These are phyloP conservation scores for Lyophyllum decastes DNA, from an alignment of 768 basidiomycete species.

Conservation along the genomic window DNA sequence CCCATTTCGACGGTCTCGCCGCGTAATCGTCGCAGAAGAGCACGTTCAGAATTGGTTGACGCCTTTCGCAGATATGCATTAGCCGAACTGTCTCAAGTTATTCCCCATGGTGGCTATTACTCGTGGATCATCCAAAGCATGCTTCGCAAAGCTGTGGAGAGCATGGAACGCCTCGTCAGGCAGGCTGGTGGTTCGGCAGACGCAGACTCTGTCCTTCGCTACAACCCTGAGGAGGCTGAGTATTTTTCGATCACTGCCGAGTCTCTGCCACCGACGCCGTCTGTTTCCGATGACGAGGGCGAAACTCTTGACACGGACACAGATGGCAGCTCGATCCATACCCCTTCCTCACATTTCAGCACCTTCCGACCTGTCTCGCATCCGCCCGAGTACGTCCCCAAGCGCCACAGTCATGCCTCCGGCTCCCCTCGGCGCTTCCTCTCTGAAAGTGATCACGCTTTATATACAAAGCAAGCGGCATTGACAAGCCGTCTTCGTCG, in stretches of 20 bases:
- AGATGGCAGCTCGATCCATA: slow-evolving; percentile 51
- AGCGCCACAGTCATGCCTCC: slow-evolving; percentile 20
- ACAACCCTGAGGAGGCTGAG: slow-evolving; percentile 22
- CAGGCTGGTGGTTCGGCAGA: slow-evolving; percentile 28
- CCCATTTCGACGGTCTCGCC: slow-evolving; percentile 30
- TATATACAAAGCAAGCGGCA: slow-evolving; percentile 34
- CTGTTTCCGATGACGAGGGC: slow-evolving; percentile 43
- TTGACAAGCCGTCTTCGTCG: slow-evolving; percentile 38
- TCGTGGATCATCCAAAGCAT: slow-evolving; percentile 57
- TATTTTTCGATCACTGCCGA: slow-evolving; percentile 31
- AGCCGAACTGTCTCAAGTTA: slow-evolving; percentile 46
- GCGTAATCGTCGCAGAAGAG: slow-evolving; percentile 55
- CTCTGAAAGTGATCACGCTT: slow-evolving; percentile 29
- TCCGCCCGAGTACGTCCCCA: slow-evolving; percentile 18
- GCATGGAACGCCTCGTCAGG: slow-evolving; percentile 43
- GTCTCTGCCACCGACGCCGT: slow-evolving; percentile 30
- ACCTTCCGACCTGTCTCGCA: slow-evolving; percentile 25
- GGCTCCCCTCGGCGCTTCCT: slow-evolving; percentile 29
- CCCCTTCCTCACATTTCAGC: slow-evolving; percentile 36
- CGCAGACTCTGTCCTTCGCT: slow-evolving; percentile 6
- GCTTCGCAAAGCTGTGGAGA: slow-evolving; percentile 45
- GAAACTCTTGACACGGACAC: slow-evolving; percentile 39
- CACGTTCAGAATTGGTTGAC: slow-evolving; percentile 69
- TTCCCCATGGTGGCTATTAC: slow-evolving; percentile 42
- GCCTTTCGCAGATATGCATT: slow-evolving; percentile 63